Conservation (phyloP, 495 filamentous ascomycete species). For the Cladorrhinum samala region DNA sequence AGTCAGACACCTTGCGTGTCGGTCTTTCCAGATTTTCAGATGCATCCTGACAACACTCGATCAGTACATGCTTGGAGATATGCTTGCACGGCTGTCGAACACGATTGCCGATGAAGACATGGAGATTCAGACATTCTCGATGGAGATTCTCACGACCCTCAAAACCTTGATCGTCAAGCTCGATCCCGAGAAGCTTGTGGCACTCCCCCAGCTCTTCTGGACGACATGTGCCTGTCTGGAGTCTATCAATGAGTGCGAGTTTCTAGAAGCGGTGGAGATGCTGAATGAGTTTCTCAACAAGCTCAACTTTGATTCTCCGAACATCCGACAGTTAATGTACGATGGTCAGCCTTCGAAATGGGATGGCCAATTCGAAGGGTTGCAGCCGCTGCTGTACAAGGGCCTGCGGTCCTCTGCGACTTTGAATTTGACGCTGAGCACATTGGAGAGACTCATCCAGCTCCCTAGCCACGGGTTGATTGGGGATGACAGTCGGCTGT, state of each 20-base stretch:
- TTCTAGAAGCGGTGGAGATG: conserved; percentile 84
- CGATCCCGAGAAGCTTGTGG: conserved; percentile 68
- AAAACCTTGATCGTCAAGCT: conserved; percentile 82
- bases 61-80: conserved; percentile 88
- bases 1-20: conserved; percentile 89
- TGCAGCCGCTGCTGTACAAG: conserved; percentile 82
- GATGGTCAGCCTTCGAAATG: conserved; percentile 78
- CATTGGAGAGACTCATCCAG: conserved; percentile 69
- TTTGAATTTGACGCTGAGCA: conserved; percentile 65
- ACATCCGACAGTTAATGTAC: conserved; percentile 60
- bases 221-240: conserved; percentile 92
- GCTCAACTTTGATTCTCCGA: conserved; percentile 68
- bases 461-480: conserved; percentile 77
- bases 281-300: conserved; percentile 81
- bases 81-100: conserved; percentile 89
- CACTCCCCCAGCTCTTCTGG: conserved; percentile 95
- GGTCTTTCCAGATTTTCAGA: conserved; percentile 95
- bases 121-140: conserved; percentile 91
- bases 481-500: conserved; percentile 70
- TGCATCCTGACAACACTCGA: conserved; percentile 87
- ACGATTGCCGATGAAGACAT: conserved; percentile 89
- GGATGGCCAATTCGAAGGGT: conserved; percentile 83
- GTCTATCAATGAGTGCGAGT: conserved; percentile 92
- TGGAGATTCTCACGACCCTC: conserved; percentile 93
- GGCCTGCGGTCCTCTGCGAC: conserved; percentile 83